Evolutionary conservation across 257 asterid species (phyloP).

Genomic region (Thymus mandschuricus): DNA sequence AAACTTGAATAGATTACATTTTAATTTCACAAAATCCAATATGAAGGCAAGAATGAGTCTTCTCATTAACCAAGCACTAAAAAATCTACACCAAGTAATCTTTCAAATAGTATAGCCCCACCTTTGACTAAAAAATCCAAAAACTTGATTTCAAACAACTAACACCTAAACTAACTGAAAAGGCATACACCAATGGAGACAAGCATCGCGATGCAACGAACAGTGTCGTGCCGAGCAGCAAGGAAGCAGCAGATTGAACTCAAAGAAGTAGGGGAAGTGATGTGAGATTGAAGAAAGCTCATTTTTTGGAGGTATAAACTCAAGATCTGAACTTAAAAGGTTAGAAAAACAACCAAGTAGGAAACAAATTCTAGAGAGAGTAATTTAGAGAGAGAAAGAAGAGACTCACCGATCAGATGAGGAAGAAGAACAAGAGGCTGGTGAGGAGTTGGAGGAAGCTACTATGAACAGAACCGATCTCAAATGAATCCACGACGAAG

Average conservation of each 20-base stretch:
- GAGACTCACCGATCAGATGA: slow-evolving; percentile 81
- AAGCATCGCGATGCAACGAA: slow-evolving; percentile 5
- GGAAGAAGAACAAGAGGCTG: slow-evolving; percentile 71
- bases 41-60: slow-evolving; percentile 24
- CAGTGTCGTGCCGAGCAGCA: slow-evolving; percentile 18
- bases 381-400: slow-evolving; percentile 27
- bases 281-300: slow-evolving; percentile 17
- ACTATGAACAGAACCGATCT: slow-evolving; percentile 90
- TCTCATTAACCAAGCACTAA: slow-evolving; percentile 29
- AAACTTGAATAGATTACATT: slow-evolving; percentile 8
- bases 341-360: slow-evolving; percentile 12
- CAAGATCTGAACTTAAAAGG: slow-evolving; percentile 45
- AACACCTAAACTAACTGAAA: slow-evolving; percentile 26
- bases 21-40: slow-evolving; percentile 26
- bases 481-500: slow-evolving; percentile 89
- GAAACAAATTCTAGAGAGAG: slow-evolving; percentile 33
- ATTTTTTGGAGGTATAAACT: slow-evolving; percentile 27
- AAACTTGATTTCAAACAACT: slow-evolving; percentile 14
- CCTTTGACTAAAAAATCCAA: slow-evolving; percentile 37
- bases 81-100: slow-evolving; percentile 26
- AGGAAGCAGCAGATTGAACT: slow-evolving; percentile 34
- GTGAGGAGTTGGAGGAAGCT: slow-evolving; percentile 75
- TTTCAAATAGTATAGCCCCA: slow-evolving; percentile 26
- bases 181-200: slow-evolving; percentile 16
- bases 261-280: background rate